These are phyloP conservation scores for Globisporangium spinosum DNA, from an alignment of 352 stramenopile species.

Conservation along the genomic window DNA sequence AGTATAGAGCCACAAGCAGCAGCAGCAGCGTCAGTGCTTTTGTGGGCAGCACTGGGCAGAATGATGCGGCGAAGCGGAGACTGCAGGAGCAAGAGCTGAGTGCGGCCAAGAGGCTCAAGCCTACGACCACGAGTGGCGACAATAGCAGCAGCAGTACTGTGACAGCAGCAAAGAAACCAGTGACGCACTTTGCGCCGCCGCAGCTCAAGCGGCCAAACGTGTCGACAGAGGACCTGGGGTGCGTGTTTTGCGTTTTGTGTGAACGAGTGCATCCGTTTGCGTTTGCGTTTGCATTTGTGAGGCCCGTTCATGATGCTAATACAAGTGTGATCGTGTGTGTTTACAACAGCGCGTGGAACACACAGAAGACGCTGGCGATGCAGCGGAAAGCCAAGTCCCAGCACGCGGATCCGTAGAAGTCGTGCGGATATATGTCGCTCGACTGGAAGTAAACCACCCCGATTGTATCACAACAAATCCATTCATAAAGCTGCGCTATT, in stretches of 20 bases:
- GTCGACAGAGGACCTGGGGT: constrained; percentile 66
- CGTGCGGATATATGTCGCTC: not conserved
- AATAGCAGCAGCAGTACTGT: not conserved
- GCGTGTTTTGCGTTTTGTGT: constrained; percentile 9
- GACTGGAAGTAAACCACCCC: too few species aligned
- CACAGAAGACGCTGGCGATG: constrained; percentile 48
- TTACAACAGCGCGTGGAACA: constrained; percentile 58
- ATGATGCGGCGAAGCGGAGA: constrained; percentile 11
- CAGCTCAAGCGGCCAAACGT: constrained; percentile 69
- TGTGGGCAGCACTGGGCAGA: not conserved
- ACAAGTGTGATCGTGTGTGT: not conserved
- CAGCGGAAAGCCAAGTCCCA: constrained; percentile 33
- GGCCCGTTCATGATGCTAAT: not conserved
- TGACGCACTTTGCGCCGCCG: constrained; percentile 41
- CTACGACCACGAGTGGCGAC: not conserved
- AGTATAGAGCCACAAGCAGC: constrained; percentile 9
- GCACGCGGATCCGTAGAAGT: not conserved
- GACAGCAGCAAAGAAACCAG: constrained; percentile 22
- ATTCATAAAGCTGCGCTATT: too few species aligned
- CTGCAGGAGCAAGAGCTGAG: constrained; percentile 4
- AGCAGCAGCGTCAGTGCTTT: not conserved
- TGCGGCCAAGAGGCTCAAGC: constrained; percentile 19
- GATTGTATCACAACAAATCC: too few species aligned
- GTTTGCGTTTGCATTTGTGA: not conserved
- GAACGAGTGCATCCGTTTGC: not conserved